These are phyloP conservation scores for Saccharomycopsis malanga DNA, from an alignment of 805 yeast species.

Conservation along the genomic window DNA sequence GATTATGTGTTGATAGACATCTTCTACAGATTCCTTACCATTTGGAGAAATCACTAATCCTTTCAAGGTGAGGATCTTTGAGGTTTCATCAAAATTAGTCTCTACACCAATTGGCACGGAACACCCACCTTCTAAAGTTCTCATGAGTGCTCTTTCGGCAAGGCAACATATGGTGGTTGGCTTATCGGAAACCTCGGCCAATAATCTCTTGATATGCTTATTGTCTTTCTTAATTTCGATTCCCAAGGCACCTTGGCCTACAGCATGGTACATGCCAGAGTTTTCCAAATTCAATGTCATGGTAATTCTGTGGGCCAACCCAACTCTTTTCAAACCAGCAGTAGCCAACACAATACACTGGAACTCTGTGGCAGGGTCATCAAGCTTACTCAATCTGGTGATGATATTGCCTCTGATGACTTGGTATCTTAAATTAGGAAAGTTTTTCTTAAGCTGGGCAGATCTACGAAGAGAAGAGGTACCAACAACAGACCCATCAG, in stretches of 20 bases:
- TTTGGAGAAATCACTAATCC: conserved; percentile 82
- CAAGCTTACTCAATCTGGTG: conserved; percentile 77
- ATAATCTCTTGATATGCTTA: conserved; percentile 45
- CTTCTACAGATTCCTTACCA: conserved; percentile 66
- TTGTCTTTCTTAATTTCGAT: conserved; percentile 79
- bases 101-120: conserved; percentile 94
- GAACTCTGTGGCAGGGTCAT: conserved; percentile 56
- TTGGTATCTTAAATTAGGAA: conserved; percentile 72
- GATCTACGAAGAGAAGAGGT: conserved; percentile 92
- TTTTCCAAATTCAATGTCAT: conserved; percentile 45
- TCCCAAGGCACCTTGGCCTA: conserved; percentile 98
- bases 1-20: conserved; percentile 29
- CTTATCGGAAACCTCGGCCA: conserved; percentile 57
- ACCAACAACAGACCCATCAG: conserved; percentile 82
- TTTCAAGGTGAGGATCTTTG: conserved; percentile 44
- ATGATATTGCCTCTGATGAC: conserved; percentile 80
- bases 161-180: conserved; percentile 67
- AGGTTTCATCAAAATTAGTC: conserved; percentile 41
- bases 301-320: conserved; percentile 70
- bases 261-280: conserved; percentile 88
- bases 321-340: conserved; percentile 79
- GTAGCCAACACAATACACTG: conserved; percentile 82
- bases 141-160: conserved; percentile 84
- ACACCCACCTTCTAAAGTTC: conserved; percentile 93
- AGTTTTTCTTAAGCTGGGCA: conserved; percentile 75